A percentile compares a stretch with the other conserved stretches of the same genome.
These are phyloP conservation scores for Porphyra umbilicalis DNA, from an alignment of 31 red algal species.

Conservation along the genomic window DNA sequence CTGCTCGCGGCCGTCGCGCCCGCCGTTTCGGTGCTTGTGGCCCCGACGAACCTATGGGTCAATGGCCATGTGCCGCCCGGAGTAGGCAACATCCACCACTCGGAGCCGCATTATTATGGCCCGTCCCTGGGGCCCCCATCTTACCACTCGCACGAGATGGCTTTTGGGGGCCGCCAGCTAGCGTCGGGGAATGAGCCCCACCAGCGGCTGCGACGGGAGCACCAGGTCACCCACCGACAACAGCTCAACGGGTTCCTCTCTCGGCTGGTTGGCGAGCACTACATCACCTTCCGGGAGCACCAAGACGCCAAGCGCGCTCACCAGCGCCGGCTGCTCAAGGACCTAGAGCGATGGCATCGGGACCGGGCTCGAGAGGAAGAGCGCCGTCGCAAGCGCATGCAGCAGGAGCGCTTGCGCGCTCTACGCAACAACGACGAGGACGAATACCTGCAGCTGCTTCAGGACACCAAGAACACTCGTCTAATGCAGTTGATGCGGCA, in stretches of 20 bases:
- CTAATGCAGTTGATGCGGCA: constrained; percentile 79
- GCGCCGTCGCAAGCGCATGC: constrained; percentile 52
- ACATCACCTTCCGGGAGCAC: background rate
- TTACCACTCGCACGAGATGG: background rate
- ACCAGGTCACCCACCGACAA: background rate
- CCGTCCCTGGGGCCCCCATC: background rate
- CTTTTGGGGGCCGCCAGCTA: background rate
- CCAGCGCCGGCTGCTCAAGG: constrained; percentile 23
- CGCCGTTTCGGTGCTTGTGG: background rate
- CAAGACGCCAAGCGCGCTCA: background rate
- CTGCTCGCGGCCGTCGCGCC: background rate
- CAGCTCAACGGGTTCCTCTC: background rate
- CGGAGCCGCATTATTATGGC: background rate
- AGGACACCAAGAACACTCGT: constrained; percentile 85
- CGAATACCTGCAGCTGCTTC: constrained; percentile 74
- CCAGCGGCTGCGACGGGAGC: background rate
- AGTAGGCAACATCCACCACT: background rate
- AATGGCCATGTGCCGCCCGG: background rate
- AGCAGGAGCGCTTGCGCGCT: constrained; percentile 77
- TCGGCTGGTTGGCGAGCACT: background rate
- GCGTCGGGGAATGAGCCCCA: background rate
- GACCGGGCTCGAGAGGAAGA: constrained; percentile 83
- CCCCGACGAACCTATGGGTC: background rate
- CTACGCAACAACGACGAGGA: constrained; percentile 93
- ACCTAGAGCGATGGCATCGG: constrained; percentile 59